Percentiles rank a stretch among this genome's conserved stretches.
These are phyloP conservation scores for Odontarrhena argentea DNA, from an alignment of 345 rosid species.

Conservation along the genomic window DNA sequence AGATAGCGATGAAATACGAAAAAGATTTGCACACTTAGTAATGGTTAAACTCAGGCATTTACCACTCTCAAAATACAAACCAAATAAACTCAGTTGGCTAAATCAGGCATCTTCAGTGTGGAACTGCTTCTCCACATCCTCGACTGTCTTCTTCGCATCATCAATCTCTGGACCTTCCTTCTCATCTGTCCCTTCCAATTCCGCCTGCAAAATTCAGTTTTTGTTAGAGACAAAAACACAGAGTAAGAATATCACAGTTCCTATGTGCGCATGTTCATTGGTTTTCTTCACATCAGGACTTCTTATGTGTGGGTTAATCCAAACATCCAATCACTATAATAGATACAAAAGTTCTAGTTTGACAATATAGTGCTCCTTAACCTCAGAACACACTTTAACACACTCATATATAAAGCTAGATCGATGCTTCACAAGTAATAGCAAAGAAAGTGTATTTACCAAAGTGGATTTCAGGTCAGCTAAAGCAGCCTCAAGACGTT, in stretches of 20 bases:
- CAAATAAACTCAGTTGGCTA: background rate
- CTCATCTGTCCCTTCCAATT: constrained; percentile 60
- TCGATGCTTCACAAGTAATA: background rate
- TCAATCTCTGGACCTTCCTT: constrained; percentile 62
- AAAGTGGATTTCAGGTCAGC: constrained; percentile 71
- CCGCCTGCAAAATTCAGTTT: constrained; percentile 47
- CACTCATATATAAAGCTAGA: background rate
- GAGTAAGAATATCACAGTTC: background rate
- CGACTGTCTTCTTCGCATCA: constrained; percentile 66
- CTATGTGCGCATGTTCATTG: background rate
- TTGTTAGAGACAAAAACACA: constrained; percentile 10
- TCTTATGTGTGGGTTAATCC: background rate
- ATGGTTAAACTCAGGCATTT: constrained; percentile 8
- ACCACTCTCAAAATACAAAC: constrained; percentile 25
- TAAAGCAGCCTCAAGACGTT: constrained; percentile 79
- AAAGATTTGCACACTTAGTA: background rate
- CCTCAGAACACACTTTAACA: background rate
- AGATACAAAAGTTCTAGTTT: no score
- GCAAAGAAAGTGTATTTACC: constrained; percentile 46
- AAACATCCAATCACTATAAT: background rate
- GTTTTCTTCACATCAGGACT: background rate
- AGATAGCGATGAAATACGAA: background rate
- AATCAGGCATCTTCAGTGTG: constrained; percentile 56
- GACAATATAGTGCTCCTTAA: background rate
- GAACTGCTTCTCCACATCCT: constrained; percentile 62